Base-by-base conservation (phyloP, 768 basidiomycete genomes). In the Hypholoma sublateritium region DNA sequence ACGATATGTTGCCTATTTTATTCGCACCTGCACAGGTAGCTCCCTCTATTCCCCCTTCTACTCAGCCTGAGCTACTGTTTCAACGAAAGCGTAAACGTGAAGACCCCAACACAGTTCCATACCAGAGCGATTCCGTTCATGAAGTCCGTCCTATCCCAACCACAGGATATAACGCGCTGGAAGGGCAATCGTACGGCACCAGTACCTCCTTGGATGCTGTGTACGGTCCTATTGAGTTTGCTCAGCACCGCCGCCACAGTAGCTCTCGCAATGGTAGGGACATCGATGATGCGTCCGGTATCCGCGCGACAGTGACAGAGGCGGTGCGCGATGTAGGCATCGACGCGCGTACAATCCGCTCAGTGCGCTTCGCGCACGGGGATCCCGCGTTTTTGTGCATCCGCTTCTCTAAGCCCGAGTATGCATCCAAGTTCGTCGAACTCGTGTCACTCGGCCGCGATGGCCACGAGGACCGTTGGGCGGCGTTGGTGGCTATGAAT, bases 351-450 rank as follows among this genome's bases (percentile, higher is more conserved):
- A 56, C 42, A 43, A 13, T 62, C 8, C 55, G 53, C 13, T 37
- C 57, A 6, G 57, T 55, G 14, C 50, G 43, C 1, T 8, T 28
- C 3, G 34, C 48, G 1, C 48, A 52, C 5, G 43, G 32, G 2
- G 39, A 28, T 9, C 50, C 57, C 0, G 45, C 12, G 2, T 56
- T 55, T 17, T 13, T 58, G 3, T 12, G 16, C 2, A 49, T 58
- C 6, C 41, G 28, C 12, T 61, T 61, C 44, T 49, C 24, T 21
- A 58, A 58, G 41, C 6, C 22, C 13, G 60, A 61, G 14, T 35
- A 55, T 35, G 60, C 60, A 8, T 9, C 21, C 0, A 55, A 39
- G 25, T 61, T 61, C 25, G 50, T 61, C 11, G 50, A 61, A 16
- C 57, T 55, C 7, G 53, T 58, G 4, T 19, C 34, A 3, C 16